These are phyloP conservation scores for Hypoxylon sp. DNA, from an alignment of 2,329 filamentous ascomycete genomes.

Conservation along the genomic window DNA sequence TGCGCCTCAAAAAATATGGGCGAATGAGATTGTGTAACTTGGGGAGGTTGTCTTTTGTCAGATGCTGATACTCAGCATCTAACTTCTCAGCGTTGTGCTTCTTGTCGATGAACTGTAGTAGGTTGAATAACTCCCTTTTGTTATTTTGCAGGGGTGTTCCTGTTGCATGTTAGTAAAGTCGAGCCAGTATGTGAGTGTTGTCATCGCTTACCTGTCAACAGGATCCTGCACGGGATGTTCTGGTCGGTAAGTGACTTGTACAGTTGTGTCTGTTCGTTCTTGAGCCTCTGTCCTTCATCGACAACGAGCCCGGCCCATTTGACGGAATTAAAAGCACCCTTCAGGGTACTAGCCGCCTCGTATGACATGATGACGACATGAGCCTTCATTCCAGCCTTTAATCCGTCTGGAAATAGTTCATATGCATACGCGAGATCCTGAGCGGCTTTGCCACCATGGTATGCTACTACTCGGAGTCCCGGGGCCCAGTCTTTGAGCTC, in stretches of 20 bases:
- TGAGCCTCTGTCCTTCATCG: constrained; percentile 94
- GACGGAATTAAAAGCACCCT: constrained; percentile 77
- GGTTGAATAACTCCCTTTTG: constrained; percentile 92
- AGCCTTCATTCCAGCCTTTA: constrained; percentile 80
- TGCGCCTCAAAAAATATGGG: constrained; percentile 78
- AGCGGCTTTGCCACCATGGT: constrained; percentile 83
- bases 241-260: constrained; percentile 82
- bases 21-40: constrained; percentile 88
- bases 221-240: constrained; percentile 84
- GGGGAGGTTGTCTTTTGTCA: constrained; percentile 86
- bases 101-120: constrained; percentile 93
- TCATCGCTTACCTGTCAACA: constrained; percentile 76
- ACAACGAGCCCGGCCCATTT: constrained; percentile 92
- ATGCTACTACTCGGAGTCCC: constrained; percentile 88
- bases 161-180: constrained; percentile 39
- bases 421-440: constrained; percentile 84
- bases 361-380: constrained; percentile 97
- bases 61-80: constrained; percentile 81
- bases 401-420: constrained; percentile 82
- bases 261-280: constrained; percentile 89
- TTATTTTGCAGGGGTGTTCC: constrained; percentile 95
- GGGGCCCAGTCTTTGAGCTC: constrained; percentile 97
- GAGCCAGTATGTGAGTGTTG: constrained; percentile 29
- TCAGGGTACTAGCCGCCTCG: constrained; percentile 84
- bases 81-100: constrained; percentile 77